A percentile compares a stretch with the other conserved stretches of the same genome.
Evolutionary conservation across 225 moss, liverwort and hornwort genomes (phyloP).

Genomic region (Antitrichia curtipendula): DNA sequence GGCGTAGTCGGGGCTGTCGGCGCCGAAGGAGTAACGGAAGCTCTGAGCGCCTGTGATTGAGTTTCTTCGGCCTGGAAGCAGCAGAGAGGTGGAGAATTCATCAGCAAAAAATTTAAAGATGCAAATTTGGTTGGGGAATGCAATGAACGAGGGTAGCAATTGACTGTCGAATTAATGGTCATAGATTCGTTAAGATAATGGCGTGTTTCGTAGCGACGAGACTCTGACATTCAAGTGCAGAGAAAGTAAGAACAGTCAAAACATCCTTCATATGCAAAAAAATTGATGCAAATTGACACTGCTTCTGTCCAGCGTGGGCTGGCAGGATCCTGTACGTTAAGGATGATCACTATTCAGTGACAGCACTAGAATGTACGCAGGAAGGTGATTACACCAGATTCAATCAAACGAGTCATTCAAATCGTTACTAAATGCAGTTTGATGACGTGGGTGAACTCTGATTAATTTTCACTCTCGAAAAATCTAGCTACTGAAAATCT

Average conservation of each 20-base stretch:
- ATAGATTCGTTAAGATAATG: neutral
- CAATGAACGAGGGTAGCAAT: neutral
- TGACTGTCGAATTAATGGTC: neutral
- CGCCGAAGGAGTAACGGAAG: slow-evolving; percentile 15
- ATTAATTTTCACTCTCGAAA: neutral
- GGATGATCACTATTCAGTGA: neutral
- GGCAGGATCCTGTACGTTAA: neutral
- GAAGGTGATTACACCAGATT: neutral
- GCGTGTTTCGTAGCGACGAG: neutral
- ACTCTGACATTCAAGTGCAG: neutral
- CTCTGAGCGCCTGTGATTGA: slow-evolving; percentile 14
- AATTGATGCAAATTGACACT: neutral
- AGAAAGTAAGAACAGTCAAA: neutral
- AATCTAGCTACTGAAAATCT: neutral
- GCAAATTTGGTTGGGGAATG: neutral
- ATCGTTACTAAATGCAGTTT: neutral
- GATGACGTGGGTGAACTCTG: neutral
- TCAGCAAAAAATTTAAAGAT: neutral
- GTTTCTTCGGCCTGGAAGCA: slow-evolving; percentile 25
- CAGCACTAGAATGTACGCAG: neutral
- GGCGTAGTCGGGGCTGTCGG: slow-evolving; percentile 31
- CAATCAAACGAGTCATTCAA: neutral
- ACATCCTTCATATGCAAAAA: neutral
- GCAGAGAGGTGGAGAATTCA: neutral
- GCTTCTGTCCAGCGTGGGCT: neutral